phyloP scores from a whole-genome alignment of 176 grass and related monocot species.

The Melocanna baccifera region DNA sequence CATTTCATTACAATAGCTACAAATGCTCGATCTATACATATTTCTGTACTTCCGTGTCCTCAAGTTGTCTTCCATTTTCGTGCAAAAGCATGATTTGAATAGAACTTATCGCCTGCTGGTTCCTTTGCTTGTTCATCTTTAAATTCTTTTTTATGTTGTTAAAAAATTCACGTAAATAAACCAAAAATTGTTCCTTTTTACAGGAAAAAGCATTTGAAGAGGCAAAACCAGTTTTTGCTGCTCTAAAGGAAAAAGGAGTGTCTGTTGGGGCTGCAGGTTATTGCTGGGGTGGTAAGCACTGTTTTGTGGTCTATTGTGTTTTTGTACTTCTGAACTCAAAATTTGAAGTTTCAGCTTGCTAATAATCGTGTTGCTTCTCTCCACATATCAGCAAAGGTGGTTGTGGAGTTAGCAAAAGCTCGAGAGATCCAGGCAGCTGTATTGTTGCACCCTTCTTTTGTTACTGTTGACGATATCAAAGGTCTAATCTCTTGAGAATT shows the following conservation, averaged over 20 bases:
- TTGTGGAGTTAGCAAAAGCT: slow-evolving; percentile 67
- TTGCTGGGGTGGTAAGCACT: slow-evolving; percentile 85
- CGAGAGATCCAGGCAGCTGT: slow-evolving; percentile 66
- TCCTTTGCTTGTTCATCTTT: background rate
- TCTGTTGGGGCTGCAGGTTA: slow-evolving; percentile 73
- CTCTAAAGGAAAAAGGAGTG: slow-evolving; percentile 65
- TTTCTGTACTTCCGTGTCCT: background rate
- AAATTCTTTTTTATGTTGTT: background rate
- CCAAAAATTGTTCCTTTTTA: background rate
- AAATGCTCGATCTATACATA: background rate
- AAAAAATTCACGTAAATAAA: background rate
- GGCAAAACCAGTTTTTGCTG: slow-evolving; percentile 61
- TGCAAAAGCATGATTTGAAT: background rate
- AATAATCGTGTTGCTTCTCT: background rate
- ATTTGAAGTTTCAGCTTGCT: background rate
- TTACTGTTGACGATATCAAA: slow-evolving; percentile 67
- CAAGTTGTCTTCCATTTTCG: background rate
- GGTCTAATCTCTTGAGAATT: slow-evolving; percentile 35
- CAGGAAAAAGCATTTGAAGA: slow-evolving; percentile 75
- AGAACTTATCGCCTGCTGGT: background rate
- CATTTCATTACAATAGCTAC: background rate
- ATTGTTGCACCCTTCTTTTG: slow-evolving; percentile 62
- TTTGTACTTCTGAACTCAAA: background rate
- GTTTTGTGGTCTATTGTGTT: background rate
- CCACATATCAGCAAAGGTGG: slow-evolving; percentile 64